Conservation (phyloP, 2,329 filamentous ascomycete species). For the Bimuria novae-zelandiae region DNA sequence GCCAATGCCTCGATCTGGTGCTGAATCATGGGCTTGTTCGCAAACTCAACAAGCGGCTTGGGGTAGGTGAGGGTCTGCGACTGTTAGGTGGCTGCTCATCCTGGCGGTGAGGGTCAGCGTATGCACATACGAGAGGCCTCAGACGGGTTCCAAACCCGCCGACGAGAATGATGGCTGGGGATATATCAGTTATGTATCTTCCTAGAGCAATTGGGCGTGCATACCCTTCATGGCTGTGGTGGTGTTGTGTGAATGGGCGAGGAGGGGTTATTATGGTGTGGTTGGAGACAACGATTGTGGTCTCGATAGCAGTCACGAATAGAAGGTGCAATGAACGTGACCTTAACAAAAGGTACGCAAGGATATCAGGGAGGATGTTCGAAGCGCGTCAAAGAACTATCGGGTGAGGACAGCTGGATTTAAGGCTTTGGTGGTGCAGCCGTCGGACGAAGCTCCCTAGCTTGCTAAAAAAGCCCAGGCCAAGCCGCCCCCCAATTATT, state of each 20-base stretch:
- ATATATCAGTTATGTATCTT: slow-evolving; percentile 11
- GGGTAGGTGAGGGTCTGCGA: slow-evolving; percentile 89
- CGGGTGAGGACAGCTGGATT: slow-evolving; percentile 35
- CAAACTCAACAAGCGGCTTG: slow-evolving; percentile 97
- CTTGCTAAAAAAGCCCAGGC: slow-evolving; percentile 18
- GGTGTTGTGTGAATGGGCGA: slow-evolving; percentile 16
- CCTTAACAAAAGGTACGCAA: slow-evolving; percentile 10
- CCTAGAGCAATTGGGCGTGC: slow-evolving; percentile 15
- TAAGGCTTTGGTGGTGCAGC: slow-evolving; percentile 16
- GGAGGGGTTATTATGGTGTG: slow-evolving; percentile 11
- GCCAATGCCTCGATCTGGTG: slow-evolving; percentile 97
- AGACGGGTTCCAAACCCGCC: slow-evolving; percentile 98
- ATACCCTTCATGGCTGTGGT: slow-evolving; percentile 48
- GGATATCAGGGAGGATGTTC: slow-evolving; percentile 16
- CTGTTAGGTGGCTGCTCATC: slow-evolving; percentile 27
- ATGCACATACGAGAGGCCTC: slow-evolving; percentile 76
- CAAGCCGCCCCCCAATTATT: slow-evolving; percentile 14
- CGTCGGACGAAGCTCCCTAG: slow-evolving; percentile 31
- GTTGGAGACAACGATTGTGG: slow-evolving; percentile 20
- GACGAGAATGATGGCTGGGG: slow-evolving; percentile 91
- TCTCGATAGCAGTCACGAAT: slow-evolving; percentile 18
- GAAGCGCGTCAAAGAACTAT: slow-evolving; percentile 25
- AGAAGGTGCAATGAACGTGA: slow-evolving; percentile 9
- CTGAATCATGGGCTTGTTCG: slow-evolving; percentile 98
- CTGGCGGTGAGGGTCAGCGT: slow-evolving; percentile 16